Evolutionary conservation across 1,139 yeast genomes (phyloP).

Genomic region (Nakaseomyces delphensis): DNA sequence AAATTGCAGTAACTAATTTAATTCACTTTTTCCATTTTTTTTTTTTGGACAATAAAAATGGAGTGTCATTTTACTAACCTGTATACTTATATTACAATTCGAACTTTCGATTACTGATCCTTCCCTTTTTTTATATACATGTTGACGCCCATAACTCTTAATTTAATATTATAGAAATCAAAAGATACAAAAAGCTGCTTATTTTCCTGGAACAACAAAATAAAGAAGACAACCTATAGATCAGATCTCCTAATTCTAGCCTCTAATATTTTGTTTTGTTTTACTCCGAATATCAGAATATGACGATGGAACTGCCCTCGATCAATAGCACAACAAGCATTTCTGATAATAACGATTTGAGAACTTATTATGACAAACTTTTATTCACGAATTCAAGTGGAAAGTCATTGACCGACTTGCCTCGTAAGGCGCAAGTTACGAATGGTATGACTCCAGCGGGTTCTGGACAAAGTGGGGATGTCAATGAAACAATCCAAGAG

Average conservation of each 20-base stretch:
- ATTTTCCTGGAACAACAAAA: too few relatives aligned
- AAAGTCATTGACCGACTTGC: conserved; percentile 28
- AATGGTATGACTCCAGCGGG: not conserved
- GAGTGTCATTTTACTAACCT: not conserved
- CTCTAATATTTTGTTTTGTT: not conserved
- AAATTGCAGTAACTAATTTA: too few relatives aligned
- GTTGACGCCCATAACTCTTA: not conserved
- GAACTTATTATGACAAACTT: conserved; percentile 29
- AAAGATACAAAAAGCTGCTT: too few relatives aligned
- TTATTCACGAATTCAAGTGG: conserved; percentile 29
- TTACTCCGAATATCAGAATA: not conserved
- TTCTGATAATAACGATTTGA: conserved; percentile 29
- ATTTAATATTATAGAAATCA: not conserved
- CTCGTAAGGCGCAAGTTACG: conserved; percentile 14
- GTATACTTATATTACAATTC: not conserved
- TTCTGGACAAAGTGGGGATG: not conserved
- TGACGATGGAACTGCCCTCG: conserved; percentile 24
- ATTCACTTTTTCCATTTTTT: too few relatives aligned
- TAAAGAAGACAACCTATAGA: not conserved
- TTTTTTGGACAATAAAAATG: not conserved
- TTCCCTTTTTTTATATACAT: not conserved
- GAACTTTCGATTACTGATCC: not conserved
- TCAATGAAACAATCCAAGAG: not conserved
- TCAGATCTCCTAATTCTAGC: not conserved
- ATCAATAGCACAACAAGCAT: conserved; percentile 30